These are phyloP conservation scores for Yamadazyma dushanensis DNA, from an alignment of 1,139 yeast genomes.

Conservation along the genomic window DNA sequence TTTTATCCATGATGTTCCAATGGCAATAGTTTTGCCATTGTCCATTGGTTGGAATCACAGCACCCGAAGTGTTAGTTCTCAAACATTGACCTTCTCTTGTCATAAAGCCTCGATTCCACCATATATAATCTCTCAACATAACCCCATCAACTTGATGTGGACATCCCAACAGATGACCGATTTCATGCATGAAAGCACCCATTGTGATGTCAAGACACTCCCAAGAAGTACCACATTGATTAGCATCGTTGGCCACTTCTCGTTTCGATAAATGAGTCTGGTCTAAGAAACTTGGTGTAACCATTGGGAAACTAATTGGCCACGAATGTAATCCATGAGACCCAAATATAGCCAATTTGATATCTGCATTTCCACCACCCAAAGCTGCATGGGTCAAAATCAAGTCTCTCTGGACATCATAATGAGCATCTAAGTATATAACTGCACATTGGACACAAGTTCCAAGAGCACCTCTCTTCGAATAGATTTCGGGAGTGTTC, in stretches of 20 bases:
- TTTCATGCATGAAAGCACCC: constrained; percentile 95
- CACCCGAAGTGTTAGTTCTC: constrained; percentile 45
- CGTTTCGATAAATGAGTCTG: constrained; percentile 56
- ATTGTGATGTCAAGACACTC: constrained; percentile 82
- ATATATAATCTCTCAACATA: constrained; percentile 83
- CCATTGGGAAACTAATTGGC: constrained; percentile 75
- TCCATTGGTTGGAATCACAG: constrained; percentile 53
- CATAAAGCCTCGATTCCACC: constrained; percentile 75
- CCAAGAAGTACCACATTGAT: constrained; percentile 86
- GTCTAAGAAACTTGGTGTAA: constrained; percentile 71
- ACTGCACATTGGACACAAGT: constrained; percentile 80
- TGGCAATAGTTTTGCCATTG: constrained; percentile 57
- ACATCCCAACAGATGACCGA: constrained; percentile 86
- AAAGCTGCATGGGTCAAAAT: constrained; percentile 90
- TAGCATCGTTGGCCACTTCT: constrained; percentile 87
- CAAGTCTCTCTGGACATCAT: constrained; percentile 61
- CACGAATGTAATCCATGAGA: constrained; percentile 90
- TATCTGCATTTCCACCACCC: constrained; percentile 78
- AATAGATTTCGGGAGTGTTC: constrained; percentile 31
- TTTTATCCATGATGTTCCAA: constrained; percentile 82
- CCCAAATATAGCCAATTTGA: constrained; percentile 86
- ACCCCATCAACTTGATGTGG: constrained; percentile 91
- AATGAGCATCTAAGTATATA: constrained; percentile 79
- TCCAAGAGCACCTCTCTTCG: constrained; percentile 16
- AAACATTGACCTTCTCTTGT: constrained; percentile 65